Evolutionary conservation across 1,284 basidiomycete species (phyloP), one percentile per base, ranked within the genome.

Genomic region (Rhodotorula sp.): DNA sequence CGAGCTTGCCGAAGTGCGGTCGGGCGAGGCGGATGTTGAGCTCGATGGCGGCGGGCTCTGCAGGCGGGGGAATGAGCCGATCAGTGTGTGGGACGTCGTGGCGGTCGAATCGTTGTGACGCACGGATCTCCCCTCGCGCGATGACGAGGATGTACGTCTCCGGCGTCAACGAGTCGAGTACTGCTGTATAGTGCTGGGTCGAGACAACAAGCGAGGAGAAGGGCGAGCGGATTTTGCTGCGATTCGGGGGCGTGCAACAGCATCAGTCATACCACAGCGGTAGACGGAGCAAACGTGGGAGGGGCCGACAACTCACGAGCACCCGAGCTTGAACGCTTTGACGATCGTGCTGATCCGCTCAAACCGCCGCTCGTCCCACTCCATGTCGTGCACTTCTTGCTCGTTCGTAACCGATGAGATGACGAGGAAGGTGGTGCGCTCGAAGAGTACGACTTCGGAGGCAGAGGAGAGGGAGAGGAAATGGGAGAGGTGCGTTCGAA

Each of bases 361-460:
- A 79, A 96, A 98, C 47, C 95, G 86, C 75, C 91, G 90, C 15
- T 88, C 83, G 75, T 91, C 86, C 70, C 72, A 74, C 46, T 84
- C 83, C 11, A 80, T 74, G 47, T 71, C 66, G 20, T 60, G 30
- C 34, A 47, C 22, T 22, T 48, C 30, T 20, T 63, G 31, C 34
- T 51, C 59, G 4, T 61, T 50, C 20, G 70, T 75, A 26, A 74
- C 73, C 28, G 62, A 67, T 0, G 68, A 65, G 73, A 99, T 94
- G 74, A 98, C 93, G 59, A 99, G 88, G 82, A 99, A 99, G 24
- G 96, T 99, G 5, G 93, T 94, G 62, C 90, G 88, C 80, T 99
- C 96, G 77, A 99, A 99, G 31, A 98, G 86, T 69, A 99, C 89
- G 61, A 94, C 92, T 80, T 99, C 96, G 2, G 89, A 89, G 4